These are phyloP conservation scores for Colletotrichum sansevieriae DNA, from an alignment of 2,329 filamentous ascomycete genomes.

Conservation along the genomic window DNA sequence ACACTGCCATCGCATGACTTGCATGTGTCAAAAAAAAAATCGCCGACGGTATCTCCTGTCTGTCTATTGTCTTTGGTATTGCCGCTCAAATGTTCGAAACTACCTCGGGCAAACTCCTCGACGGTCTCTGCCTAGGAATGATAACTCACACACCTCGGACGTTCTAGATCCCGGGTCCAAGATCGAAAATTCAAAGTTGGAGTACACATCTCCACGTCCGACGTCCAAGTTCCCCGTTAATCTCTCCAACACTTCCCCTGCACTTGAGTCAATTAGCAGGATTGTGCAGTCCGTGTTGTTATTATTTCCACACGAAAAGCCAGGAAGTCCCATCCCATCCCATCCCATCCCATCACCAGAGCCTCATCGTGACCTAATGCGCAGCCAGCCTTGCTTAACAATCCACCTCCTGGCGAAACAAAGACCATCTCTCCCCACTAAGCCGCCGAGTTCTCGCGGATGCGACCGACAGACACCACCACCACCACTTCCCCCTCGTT, in stretches of 20 bases:
- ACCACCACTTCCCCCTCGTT: background rate
- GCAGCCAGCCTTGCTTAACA: background rate
- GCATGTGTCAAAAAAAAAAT: conserved; percentile 16
- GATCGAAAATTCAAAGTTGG: conserved; percentile 9
- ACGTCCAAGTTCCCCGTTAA: background rate
- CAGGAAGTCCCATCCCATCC: background rate
- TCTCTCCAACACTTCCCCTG: background rate
- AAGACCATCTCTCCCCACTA: conserved; percentile 28
- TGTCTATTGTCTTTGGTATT: background rate
- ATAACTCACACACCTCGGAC: conserved; percentile 22
- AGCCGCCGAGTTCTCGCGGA: conserved; percentile 27
- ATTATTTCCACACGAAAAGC: too few relatives aligned
- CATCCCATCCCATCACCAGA: conserved; percentile 14
- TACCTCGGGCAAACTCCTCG: conserved; percentile 27
- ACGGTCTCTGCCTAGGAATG: background rate
- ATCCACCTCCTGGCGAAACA: background rate
- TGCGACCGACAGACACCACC: background rate
- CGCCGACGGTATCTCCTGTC: background rate
- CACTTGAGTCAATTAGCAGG: too few relatives aligned
- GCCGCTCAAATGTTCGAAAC: conserved; percentile 26
- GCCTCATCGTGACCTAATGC: conserved; percentile 31
- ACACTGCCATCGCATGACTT: conserved; percentile 22
- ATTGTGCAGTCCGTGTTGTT: too few relatives aligned
- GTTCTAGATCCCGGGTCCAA: conserved; percentile 24
- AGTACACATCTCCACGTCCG: conserved; percentile 8